These are phyloP conservation scores for Exophiala viscosa DNA, from an alignment of 2,329 filamentous ascomycete species.

Conservation along the genomic window DNA sequence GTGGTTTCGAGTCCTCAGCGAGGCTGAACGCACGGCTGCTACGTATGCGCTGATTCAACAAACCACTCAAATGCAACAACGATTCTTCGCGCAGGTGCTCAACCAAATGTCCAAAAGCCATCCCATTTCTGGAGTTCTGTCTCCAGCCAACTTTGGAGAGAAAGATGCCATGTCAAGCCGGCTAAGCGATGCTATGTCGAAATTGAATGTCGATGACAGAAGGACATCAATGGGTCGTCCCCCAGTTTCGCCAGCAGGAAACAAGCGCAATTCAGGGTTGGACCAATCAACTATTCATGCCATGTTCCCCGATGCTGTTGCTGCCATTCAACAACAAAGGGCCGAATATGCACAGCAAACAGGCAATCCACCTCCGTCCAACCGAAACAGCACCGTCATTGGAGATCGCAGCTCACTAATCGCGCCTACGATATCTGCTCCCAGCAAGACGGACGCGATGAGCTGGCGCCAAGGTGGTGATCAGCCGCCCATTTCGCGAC, in stretches of 20 bases:
- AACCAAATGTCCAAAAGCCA: conserved; percentile 99
- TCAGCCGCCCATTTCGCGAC: conserved; percentile 55
- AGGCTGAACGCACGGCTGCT: conserved; percentile 92
- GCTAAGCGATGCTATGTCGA: conserved; percentile 93
- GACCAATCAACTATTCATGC: conserved; percentile 92
- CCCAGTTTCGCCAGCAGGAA: conserved; percentile 65
- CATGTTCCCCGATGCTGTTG: conserved; percentile 98
- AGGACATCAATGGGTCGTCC: conserved; percentile 82
- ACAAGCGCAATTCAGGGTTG: conserved; percentile 91
- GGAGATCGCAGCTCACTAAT: conserved; percentile 72
- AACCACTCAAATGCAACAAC: conserved; percentile 97
- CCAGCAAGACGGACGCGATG: conserved; percentile 57
- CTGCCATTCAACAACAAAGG: conserved; percentile 95
- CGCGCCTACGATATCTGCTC: conserved; percentile 69
- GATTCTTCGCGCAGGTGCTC: conserved; percentile 97
- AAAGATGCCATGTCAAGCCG: conserved; percentile 98
- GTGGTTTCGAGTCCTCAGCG: conserved; percentile 97
- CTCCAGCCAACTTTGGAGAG: conserved; percentile 86
- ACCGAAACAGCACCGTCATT: conserved; percentile 81
- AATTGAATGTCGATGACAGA: conserved; percentile 80
- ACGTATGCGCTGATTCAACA: conserved; percentile 94
- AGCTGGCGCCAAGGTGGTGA: conserved; percentile 61
- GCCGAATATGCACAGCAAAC: conserved; percentile 96
- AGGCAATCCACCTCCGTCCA: conserved; percentile 82
- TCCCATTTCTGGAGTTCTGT: conserved; percentile 92